Base-by-base conservation (phyloP, 2,329 filamentous ascomycete genomes). In the Grosmannia penicillata region DNA sequence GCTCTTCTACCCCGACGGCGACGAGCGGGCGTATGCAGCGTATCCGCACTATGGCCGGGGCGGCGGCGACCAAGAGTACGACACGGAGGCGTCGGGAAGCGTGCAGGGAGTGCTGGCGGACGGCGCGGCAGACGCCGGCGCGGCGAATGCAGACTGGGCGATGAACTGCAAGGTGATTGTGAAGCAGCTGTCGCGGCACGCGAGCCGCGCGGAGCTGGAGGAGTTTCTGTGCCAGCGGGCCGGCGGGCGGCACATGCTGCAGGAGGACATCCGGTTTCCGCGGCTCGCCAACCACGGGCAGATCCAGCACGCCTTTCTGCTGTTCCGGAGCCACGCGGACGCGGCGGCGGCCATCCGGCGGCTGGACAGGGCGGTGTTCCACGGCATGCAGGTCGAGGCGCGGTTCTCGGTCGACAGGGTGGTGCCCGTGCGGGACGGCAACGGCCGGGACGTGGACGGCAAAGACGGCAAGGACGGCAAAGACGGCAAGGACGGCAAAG, bases 141-240 rank as follows among this genome's bases (percentile, higher is more conserved):
- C n/a, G n/a, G n/a, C n/a, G n/a, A n/a, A 28, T 9, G 32, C n/a
- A 3, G 15, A 10, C 23, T 8, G 11, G 10, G 6, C 9, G 19
- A 36, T 37, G 4, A 31, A 29, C 1, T 27, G 37, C 38, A 45
- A 43, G 31, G 25, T 47, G 6, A 15, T 45, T 4, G 45, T 47
- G 29, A 40, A 38, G 33, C 41, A 41, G 18, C 22, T 47, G 13
- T 43, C 43, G 9, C 41, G 41, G n/a, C 41, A 43, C 13, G 37
- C 39, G 4, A 31, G 18, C 37, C 24, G 8, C 22, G 23, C 24
- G 8, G 37, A 43, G n/a, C 28, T 45, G 14, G 36, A 43, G 15
- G 6, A 19, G 1, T 42, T 23, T 13, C 34, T 45, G 22, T 19
- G 31, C 19, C 3, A 25, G 4, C 35, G 29, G 2, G 27, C 30